A percentile compares a stretch with the other conserved stretches of the same genome.
These are phyloP conservation scores for Rauvolfia tetraphylla DNA, from an alignment of 257 asterid species.

Conservation along the genomic window DNA sequence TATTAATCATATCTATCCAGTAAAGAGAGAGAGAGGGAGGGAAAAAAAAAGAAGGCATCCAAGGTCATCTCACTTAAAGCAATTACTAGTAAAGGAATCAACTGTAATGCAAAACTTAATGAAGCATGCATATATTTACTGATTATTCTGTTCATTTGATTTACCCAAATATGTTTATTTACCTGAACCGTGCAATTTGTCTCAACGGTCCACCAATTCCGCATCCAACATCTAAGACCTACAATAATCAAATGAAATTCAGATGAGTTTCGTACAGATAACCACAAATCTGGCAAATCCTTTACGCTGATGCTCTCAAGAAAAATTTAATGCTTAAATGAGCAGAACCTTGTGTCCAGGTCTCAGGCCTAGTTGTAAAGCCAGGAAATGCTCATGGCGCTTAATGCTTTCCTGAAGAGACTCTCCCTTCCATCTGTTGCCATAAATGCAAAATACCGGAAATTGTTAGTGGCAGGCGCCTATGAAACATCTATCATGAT, in stretches of 20 bases:
- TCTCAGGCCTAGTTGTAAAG: conserved; percentile 75
- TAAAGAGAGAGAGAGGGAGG: too few relatives aligned
- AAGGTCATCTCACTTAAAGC: neutral
- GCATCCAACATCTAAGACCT: conserved; percentile 99
- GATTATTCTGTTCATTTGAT: neutral
- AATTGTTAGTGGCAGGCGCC: neutral
- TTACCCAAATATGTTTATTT: neutral
- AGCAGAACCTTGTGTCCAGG: conserved; percentile 81
- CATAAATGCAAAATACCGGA: neutral
- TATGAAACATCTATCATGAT: neutral
- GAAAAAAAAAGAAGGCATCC: neutral
- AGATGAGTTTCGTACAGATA: neutral
- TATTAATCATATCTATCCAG: neutral
- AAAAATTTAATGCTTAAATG: neutral
- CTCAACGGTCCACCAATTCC: conserved; percentile 98
- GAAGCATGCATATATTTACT: neutral
- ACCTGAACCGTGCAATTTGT: conserved; percentile 96
- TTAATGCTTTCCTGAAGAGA: conserved; percentile 88
- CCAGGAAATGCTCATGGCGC: conserved; percentile 95
- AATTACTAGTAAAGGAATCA: conserved; percentile 1
- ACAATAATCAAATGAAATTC: conserved; percentile 11
- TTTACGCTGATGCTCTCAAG: neutral
- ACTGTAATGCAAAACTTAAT: neutral
- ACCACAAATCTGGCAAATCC: neutral
- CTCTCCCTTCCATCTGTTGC: conserved; percentile 85